phyloP scores from a whole-genome alignment of 495 filamentous ascomycete genomes.

The Thermochaetoides thermophila region DNA sequence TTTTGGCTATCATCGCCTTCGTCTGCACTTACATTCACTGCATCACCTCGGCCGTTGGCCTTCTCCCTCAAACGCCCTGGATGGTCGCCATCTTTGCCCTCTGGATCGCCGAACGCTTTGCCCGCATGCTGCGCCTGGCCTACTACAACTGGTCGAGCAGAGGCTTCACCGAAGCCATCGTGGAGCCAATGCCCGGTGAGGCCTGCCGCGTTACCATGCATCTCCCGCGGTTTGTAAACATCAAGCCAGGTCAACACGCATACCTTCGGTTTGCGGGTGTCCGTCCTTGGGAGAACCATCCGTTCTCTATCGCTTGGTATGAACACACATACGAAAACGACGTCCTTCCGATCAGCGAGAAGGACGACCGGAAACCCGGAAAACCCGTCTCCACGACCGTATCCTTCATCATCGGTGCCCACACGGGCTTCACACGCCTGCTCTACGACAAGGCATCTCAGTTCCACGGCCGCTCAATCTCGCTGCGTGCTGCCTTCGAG shows the following conservation, averaged over 20 bases:
- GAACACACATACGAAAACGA: conserved; percentile 24
- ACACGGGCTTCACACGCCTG: conserved; percentile 74
- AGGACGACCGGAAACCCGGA: conserved; percentile 11
- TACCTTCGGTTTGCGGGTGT: conserved; percentile 72
- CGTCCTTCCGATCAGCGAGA: conserved; percentile 16
- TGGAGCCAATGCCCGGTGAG: conserved; percentile 71
- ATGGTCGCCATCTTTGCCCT: conserved; percentile 51
- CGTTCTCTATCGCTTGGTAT: conserved; percentile 87
- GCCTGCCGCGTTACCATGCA: conserved; percentile 68
- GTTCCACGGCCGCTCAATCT: conserved; percentile 9
- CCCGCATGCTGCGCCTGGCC: conserved; percentile 51
- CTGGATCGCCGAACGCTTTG: conserved; percentile 63
- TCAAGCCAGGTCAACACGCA: conserved; percentile 73
- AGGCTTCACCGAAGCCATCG: conserved; percentile 51
- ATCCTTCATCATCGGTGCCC: conserved; percentile 69
- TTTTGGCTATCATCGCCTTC: conserved; percentile 46
- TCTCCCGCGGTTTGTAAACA: conserved; percentile 59
- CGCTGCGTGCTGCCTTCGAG: conserved; percentile 45
- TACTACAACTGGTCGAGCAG: conserved; percentile 51
- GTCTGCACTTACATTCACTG: conserved; percentile 59
- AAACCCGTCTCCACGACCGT: conserved; percentile 14
- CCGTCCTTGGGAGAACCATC: conserved; percentile 74
- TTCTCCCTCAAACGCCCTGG: conserved; percentile 48
- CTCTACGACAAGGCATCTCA: conserved; percentile 44
- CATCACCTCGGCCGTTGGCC: conserved; percentile 26